phyloP scores from a whole-genome alignment of 2,329 filamentous ascomycete species.

The Dryadomyces quercus-mongolicae region DNA sequence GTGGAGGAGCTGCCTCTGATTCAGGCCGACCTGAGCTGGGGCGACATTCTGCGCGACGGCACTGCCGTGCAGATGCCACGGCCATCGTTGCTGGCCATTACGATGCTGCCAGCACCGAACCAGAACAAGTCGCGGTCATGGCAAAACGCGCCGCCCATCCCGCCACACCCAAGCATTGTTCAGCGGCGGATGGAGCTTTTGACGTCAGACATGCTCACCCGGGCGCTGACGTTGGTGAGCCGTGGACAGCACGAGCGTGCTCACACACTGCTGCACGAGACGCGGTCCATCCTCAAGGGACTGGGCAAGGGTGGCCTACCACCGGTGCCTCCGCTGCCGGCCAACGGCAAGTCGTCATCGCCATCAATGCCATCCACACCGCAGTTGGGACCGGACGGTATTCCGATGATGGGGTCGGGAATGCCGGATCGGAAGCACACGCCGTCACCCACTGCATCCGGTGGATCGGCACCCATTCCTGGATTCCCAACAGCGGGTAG shows the following conservation, averaged over 20 bases:
- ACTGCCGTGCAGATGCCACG: conserved; percentile 75
- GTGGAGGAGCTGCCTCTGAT: conserved; percentile 93
- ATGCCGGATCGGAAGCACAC: conserved; percentile 44
- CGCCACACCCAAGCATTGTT: conserved; percentile 87
- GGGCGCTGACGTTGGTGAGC: conserved; percentile 81
- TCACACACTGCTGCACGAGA: conserved; percentile 85
- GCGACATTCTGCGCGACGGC: conserved; percentile 84
- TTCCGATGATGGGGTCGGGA: conserved; percentile 25
- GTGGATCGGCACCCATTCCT: conserved; percentile 27
- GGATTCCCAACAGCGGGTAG: conserved; percentile 22
- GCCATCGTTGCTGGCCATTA: conserved; percentile 85
- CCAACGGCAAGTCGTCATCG: conserved; percentile 20
- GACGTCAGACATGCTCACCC: conserved; percentile 93
- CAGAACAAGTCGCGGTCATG: conserved; percentile 54
- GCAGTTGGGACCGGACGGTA: conserved; percentile 31
- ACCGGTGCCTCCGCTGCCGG: conserved; percentile 59
- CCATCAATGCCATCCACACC: conserved; percentile 35
- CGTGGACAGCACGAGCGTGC: conserved; percentile 88
- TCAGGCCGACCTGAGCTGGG: conserved; percentile 87
- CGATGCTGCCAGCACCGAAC: conserved; percentile 67
- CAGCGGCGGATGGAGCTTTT: conserved; percentile 95
- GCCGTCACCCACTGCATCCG: conserved; percentile 40
- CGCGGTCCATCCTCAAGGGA: conserved; percentile 87
- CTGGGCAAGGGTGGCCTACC: conserved; percentile 90
- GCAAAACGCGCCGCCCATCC: conserved; percentile 66